Percentiles rank a stretch among this genome's conserved stretches.
These are phyloP conservation scores for Zoysia japonica DNA, from an alignment of 176 grass and related monocot genomes.

Conservation along the genomic window DNA sequence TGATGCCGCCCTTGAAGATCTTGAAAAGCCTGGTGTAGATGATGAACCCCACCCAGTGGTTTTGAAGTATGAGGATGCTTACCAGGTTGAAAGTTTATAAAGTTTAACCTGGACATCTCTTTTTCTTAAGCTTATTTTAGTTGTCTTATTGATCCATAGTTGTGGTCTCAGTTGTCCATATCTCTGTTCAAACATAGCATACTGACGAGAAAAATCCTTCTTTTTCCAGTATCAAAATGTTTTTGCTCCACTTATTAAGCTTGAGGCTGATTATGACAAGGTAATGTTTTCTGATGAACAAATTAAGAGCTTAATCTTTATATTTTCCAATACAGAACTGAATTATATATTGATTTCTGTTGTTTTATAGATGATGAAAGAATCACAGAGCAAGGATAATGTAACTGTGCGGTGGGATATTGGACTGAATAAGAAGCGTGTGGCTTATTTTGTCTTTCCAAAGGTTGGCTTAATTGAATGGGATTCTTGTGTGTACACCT, in stretches of 20 bases:
- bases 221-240: constrained; percentile 95
- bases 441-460: constrained; percentile 98
- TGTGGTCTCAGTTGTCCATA: background rate
- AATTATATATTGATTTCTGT: constrained; percentile 23
- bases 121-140: constrained; percentile 28
- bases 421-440: constrained; percentile 96
- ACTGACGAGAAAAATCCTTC: constrained; percentile 29
- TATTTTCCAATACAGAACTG: background rate
- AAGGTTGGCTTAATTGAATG: constrained; percentile 59
- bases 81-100: constrained; percentile 65
- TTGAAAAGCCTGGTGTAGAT: constrained; percentile 98
- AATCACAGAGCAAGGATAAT: constrained; percentile 99
- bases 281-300: constrained; percentile 41
- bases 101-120: background rate
- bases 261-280: constrained; percentile 99
- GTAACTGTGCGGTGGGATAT: constrained; percentile 94
- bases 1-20: constrained; percentile 95
- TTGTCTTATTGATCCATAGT: constrained; percentile 2
- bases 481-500: constrained; percentile 2
- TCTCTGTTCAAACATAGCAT: constrained; percentile 10
- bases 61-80: constrained; percentile 99
- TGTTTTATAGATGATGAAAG: constrained; percentile 93
- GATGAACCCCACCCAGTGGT: constrained; percentile 87
- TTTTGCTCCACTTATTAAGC: constrained; percentile 97
- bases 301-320: constrained; percentile 1